Base-by-base conservation (phyloP, 2,329 filamentous ascomycete genomes). In the Madurella mycetomatis region DNA sequence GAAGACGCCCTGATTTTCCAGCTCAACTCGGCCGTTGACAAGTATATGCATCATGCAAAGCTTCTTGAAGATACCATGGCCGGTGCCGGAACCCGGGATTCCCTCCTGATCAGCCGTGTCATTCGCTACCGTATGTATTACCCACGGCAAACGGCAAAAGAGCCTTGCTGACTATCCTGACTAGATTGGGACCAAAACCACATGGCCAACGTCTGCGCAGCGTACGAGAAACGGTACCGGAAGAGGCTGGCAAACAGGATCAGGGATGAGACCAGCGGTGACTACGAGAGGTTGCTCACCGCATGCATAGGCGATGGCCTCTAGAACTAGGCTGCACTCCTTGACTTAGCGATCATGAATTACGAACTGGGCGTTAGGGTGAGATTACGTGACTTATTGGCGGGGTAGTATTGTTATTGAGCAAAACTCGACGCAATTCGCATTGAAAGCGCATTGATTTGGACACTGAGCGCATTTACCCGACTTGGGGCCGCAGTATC, bases 21-120 rank as follows among this genome's bases (percentile, higher is more conserved):
- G 69, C 75, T 96, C n/a, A 80, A 81, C 11, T 78, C 86, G 12
- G 92, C 88, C 2, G 75, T 82, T 5, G 90, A 96, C 71, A 89
- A 87, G 61, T 90, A 89, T 55, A 87, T 89, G 78, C 86, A 90
- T 60, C 92, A 95, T 64, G 94, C 92, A 0, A 74, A 80, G 18
- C 76, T 90, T 4, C 78, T 97, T n/a, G 91, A 96, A 67, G 87
- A 88, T 13, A 79, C 87, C 15, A 97, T 97, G 92, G 80, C 83
- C 1, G 94, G 92, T 0, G 64, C 87, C 60, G 92, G 92, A 2
- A 97, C 94, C 11, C 92, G 94, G 70, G 92, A 99, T 59, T 75
- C 84, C 32, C 76, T 92, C 9, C 79, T 97, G 2, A 81, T 95
- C 15, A 80, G 85, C 30, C 80, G 91, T n/a, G 79, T 94, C 4